Evolutionary conservation across 371 early-diverging fungal genomes (phyloP).

Genomic region (Saksenaea vasiformis): DNA sequence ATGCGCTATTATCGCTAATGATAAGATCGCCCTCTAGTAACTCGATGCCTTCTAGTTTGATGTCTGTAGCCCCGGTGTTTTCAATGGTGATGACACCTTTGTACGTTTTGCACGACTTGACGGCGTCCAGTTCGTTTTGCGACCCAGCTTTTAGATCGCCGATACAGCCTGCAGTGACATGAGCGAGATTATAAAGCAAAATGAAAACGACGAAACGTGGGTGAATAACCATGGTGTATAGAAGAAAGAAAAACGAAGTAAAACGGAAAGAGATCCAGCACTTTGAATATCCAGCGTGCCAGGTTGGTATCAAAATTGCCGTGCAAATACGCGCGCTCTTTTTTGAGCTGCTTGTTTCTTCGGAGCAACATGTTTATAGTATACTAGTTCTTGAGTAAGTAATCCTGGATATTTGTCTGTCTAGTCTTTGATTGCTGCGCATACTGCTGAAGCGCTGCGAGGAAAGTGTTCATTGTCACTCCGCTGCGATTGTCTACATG

Average conservation of each 20-base stretch:
- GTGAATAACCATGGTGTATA: not conserved
- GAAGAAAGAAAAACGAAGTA: not conserved
- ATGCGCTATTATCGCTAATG: slow-evolving; percentile 18
- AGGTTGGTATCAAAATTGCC: not conserved
- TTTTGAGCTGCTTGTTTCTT: not conserved
- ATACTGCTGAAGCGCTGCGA: slow-evolving; percentile 27
- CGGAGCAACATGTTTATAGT: not conserved
- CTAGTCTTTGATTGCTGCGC: slow-evolving; percentile 20
- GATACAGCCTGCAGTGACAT: slow-evolving; percentile 8
- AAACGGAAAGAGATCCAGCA: not conserved
- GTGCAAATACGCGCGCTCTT: not conserved
- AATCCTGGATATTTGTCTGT: slow-evolving; percentile 20
- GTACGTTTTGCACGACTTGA: slow-evolving; percentile 14
- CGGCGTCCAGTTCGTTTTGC: slow-evolving; percentile 16
- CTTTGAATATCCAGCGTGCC: not conserved
- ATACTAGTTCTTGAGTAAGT: not conserved
- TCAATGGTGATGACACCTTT: slow-evolving; percentile 19
- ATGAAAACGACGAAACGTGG: not conserved
- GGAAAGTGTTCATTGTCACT: slow-evolving; percentile 33
- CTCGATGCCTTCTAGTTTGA: slow-evolving; percentile 16
- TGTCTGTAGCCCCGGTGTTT: not conserved
- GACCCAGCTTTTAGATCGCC: slow-evolving; percentile 22
- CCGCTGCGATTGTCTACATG: slow-evolving; percentile 29
- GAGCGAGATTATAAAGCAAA: not conserved
- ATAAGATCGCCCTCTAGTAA: slow-evolving; percentile 18